Conservation (phyloP, 108 stramenopile genomes). For the Conticribra guillardii region DNA sequence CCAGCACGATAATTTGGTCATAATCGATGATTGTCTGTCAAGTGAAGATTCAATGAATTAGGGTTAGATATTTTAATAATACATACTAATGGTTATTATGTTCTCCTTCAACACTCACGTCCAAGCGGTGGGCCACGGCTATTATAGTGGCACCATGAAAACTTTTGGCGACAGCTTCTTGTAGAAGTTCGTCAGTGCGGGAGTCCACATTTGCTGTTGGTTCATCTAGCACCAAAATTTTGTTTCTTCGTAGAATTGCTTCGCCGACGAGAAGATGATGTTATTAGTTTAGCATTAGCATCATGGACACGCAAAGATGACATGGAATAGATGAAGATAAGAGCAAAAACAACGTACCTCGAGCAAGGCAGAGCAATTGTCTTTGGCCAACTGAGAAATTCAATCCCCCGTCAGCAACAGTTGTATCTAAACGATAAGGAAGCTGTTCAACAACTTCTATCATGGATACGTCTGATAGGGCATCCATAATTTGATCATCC, state of each 20-base stretch:
- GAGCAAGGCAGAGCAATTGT: constrained; percentile 94
- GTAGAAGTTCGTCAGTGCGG: constrained; percentile 83
- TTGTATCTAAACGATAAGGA: constrained; percentile 66
- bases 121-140: constrained; percentile 94
- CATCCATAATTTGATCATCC: constrained; percentile 62
- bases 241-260: constrained; percentile 80
- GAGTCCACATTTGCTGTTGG: constrained; percentile 91
- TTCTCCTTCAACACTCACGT: constrained; percentile 32
- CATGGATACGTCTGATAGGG: constrained; percentile 70
- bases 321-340: no score
- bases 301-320: no score
- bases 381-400: constrained; percentile 94
- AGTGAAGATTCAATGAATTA: no score
- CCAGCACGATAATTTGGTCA: constrained; percentile 92
- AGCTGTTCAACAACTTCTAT: constrained; percentile 68
- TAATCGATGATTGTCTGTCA: constrained; percentile 86
- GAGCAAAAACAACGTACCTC: no score
- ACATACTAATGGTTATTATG: no score
- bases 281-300: no score
- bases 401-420: constrained; percentile 89
- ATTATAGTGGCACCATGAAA: constrained; percentile 86
- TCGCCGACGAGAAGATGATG: no score
- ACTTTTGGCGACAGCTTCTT: constrained; percentile 74
- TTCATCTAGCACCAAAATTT: constrained; percentile 91
- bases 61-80: no score